A percentile compares a stretch with the other conserved stretches of the same genome.
Conservation (phyloP, 192 early-diverging fungal species). For the Coemansia sp. region DNA sequence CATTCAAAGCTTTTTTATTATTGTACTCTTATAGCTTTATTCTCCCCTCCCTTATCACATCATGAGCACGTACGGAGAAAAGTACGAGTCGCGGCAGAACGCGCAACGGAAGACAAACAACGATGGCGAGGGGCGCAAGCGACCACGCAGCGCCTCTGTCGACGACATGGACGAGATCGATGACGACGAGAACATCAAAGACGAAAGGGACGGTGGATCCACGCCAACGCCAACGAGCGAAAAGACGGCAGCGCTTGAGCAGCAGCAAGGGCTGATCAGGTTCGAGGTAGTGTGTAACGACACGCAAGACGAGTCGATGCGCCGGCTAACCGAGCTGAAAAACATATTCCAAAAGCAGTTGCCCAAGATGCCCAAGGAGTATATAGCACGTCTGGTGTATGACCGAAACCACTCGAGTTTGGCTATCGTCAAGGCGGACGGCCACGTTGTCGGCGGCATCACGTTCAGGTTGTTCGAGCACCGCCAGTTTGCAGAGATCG, state of each 20-base stretch:
- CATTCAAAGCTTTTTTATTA: no score
- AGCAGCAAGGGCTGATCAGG: slow-evolving; percentile 64
- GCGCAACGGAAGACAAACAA: slow-evolving; percentile 28
- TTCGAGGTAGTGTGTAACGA: slow-evolving; percentile 84
- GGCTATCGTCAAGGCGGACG: slow-evolving; percentile 61
- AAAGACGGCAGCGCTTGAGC: slow-evolving; percentile 65
- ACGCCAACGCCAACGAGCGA: slow-evolving; percentile 26
- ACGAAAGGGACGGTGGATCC: slow-evolving; percentile 18
- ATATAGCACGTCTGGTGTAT: slow-evolving; percentile 94
- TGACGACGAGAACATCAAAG: slow-evolving; percentile 31
- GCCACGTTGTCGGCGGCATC: slow-evolving; percentile 89
- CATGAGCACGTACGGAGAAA: slow-evolving; percentile 51
- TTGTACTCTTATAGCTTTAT: neutral
- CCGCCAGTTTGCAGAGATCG: slow-evolving; percentile 96
- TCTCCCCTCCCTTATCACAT: neutral
- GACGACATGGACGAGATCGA: slow-evolving; percentile 25
- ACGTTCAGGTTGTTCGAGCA: slow-evolving; percentile 88
- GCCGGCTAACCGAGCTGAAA: slow-evolving; percentile 88
- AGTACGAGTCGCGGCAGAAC: slow-evolving; percentile 50
- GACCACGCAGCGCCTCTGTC: slow-evolving; percentile 33
- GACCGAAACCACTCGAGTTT: slow-evolving; percentile 89
- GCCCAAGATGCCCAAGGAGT: slow-evolving; percentile 99
- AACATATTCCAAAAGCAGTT: slow-evolving; percentile 96
- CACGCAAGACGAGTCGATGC: slow-evolving; percentile 74
- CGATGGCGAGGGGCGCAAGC: slow-evolving; percentile 21